These are phyloP conservation scores for Luffa acutangula DNA, from an alignment of 306 rosid species.

Conservation along the genomic window DNA sequence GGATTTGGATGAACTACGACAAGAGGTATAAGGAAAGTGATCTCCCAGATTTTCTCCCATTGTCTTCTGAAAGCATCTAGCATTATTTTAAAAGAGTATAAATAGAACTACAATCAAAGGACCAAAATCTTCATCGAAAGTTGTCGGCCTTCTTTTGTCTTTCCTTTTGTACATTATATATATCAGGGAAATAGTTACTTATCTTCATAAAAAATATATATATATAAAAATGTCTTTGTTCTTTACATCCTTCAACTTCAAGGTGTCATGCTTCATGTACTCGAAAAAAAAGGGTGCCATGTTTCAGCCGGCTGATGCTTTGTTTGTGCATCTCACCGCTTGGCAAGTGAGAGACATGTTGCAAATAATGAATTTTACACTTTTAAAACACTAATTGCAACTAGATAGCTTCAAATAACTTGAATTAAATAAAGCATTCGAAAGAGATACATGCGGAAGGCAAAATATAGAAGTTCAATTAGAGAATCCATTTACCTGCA, in stretches of 20 bases:
- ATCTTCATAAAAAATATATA: neutral
- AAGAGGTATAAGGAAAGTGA: neutral
- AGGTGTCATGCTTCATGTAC: neutral
- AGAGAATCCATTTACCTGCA: conserved; percentile 47
- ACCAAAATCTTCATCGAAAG: neutral
- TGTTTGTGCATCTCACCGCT: neutral
- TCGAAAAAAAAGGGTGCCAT: no score
- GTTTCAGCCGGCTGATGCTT: neutral
- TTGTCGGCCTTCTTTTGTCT: neutral
- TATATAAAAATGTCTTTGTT: neutral
- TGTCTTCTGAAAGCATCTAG: neutral
- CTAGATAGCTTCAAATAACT: neutral
- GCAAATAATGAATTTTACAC: neutral
- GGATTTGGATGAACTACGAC: neutral
- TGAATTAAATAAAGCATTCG: neutral
- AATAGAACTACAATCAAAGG: neutral
- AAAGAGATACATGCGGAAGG: neutral
- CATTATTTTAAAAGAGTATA: neutral
- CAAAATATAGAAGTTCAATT: neutral
- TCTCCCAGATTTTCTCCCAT: neutral
- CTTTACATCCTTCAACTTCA: neutral
- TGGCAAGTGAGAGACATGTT: neutral
- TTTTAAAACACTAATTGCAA: neutral
- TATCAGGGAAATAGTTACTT: neutral
- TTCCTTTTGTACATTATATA: neutral